A percentile compares a stretch with the other conserved stretches of the same genome.
These are phyloP conservation scores for Ascocoryne sarcoides DNA, from an alignment of 2,329 filamentous ascomycete species.

Conservation along the genomic window DNA sequence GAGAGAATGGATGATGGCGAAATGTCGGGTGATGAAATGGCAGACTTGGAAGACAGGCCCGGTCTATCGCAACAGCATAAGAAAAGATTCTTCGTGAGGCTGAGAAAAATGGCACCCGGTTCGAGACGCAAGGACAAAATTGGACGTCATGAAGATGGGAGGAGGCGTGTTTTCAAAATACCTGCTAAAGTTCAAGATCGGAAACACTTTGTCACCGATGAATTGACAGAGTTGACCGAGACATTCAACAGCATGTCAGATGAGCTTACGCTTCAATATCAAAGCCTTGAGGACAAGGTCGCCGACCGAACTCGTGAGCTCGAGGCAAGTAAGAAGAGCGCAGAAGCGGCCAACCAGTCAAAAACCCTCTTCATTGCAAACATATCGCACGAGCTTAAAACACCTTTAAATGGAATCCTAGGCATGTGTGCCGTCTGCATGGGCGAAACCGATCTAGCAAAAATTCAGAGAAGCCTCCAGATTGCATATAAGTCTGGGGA, in stretches of 20 bases:
- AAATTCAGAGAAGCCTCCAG: conserved; percentile 60
- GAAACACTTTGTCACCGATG: conserved; percentile 71
- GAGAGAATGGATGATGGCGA: conserved; percentile 17
- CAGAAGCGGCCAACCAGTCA: conserved; percentile 90
- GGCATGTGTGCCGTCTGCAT: conserved; percentile 92
- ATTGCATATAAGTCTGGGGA: conserved; percentile 87
- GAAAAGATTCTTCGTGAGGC: conserved; percentile 24
- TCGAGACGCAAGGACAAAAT: conserved; percentile 20
- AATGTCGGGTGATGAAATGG: conserved; percentile 14
- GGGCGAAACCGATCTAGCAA: conserved; percentile 72
- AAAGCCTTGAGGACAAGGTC: conserved; percentile 75
- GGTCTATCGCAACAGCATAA: conserved; percentile 21
- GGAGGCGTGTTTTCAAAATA: conserved; percentile 59
- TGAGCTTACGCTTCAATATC: conserved; percentile 80
- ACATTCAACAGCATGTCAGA: conserved; percentile 95
- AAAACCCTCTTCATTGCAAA: conserved; percentile 98
- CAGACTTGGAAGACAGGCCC: conserved; percentile 16
- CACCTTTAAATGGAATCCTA: conserved; percentile 88
- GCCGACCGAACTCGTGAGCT: conserved; percentile 74
- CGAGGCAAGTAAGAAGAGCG: conserved; percentile 82
- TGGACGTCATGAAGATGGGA: conserved; percentile 34
- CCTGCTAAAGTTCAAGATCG: conserved; percentile 71
- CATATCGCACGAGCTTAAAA: conserved; percentile 81
- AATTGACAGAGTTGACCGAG: conserved; percentile 56
- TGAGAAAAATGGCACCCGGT: conserved; percentile 20